Base-by-base conservation (phyloP, 345 rosid genomes). In the Eucalyptus polyanthemos region DNA sequence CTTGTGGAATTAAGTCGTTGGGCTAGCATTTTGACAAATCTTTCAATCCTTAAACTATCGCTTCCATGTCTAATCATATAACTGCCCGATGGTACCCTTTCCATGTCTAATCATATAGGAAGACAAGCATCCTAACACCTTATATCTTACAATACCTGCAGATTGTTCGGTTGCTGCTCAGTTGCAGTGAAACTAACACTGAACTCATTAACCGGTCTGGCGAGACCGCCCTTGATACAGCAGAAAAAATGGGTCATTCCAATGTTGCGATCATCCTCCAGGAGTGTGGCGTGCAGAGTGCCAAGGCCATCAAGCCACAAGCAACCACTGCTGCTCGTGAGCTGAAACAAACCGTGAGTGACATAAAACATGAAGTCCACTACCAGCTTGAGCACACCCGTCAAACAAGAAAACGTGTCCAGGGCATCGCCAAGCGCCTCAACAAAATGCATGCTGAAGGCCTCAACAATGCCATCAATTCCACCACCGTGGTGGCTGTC, bases 401-500 rank as follows among this genome's bases (percentile, higher is more conserved):
- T 24, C 99, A 96, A 89, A 97, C 99, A 4, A 92, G 99, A 85
- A 96, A 90, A 89, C 96, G 95, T 29, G 98, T 97, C 76, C 99
- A 96, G 87, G 97, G 97, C 89, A 96, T 97, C 11, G 98, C 99
- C 5, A 96, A 96, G 92, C 96, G 96, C 80, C 88, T 97, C 86
- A 95, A 95, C 92, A 96, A 96, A 91, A 95, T 97, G 99, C 99
- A 97, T 25, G 86, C 92, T 1, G 99, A 96, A 89, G 99, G 99
- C 76, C 97, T 97, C 37, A 97, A 97, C 96, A 97, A 97, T 31
- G 99, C 99, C 4, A 95, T 97, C 65, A 97, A 96, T 93, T 97
- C 99, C 89, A 96, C 99, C 29, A 97, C 99, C 1, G 99, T 97
- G 3, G 99, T 97, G 3, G 99, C 99, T 1, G 99, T 97, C 87